These are phyloP conservation scores for Arthrobotrys sphaeroides DNA, from an alignment of 2,329 filamentous ascomycete species.

Conservation along the genomic window DNA sequence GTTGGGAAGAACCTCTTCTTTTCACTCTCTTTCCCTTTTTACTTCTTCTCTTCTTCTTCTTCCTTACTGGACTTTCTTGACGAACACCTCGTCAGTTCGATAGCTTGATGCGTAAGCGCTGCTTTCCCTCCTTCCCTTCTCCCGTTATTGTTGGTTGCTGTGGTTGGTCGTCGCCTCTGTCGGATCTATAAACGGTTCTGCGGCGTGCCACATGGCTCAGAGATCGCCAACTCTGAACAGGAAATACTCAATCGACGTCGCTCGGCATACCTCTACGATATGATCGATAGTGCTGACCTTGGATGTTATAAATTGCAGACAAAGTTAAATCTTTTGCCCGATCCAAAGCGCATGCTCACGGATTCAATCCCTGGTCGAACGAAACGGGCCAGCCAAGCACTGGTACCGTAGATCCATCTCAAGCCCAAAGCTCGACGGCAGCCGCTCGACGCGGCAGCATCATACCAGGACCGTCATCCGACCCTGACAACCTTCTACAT, in stretches of 20 bases:
- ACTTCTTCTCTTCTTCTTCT: constrained; percentile 11
- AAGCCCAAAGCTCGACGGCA: constrained; percentile 21
- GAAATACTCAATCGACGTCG: not conserved
- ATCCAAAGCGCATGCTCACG: constrained; percentile 55
- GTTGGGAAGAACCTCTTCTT: constrained; percentile 11
- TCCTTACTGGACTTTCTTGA: constrained; percentile 40
- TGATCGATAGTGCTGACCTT: not conserved
- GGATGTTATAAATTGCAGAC: constrained; percentile 9
- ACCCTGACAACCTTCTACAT: constrained; percentile 24
- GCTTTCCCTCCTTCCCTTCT: not conserved
- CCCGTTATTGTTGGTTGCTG: not conserved
- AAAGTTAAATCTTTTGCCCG: constrained; percentile 55
- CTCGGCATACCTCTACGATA: not conserved
- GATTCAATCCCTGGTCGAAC: constrained; percentile 54
- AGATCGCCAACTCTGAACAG: not conserved
- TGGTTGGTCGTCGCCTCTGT: constrained; percentile 10
- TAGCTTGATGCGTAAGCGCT: constrained; percentile 53
- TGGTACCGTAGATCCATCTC: constrained; percentile 48
- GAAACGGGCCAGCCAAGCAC: constrained; percentile 44
- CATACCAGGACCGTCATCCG: constrained; percentile 14
- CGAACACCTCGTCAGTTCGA: constrained; percentile 54
- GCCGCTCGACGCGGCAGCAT: constrained; percentile 20
- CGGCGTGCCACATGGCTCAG: constrained; percentile 3
- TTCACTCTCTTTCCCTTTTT: not conserved
- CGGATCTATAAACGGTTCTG: constrained; percentile 17